Conservation (phyloP, 1,139 yeast species). For the Geotrichum candidum region DNA sequence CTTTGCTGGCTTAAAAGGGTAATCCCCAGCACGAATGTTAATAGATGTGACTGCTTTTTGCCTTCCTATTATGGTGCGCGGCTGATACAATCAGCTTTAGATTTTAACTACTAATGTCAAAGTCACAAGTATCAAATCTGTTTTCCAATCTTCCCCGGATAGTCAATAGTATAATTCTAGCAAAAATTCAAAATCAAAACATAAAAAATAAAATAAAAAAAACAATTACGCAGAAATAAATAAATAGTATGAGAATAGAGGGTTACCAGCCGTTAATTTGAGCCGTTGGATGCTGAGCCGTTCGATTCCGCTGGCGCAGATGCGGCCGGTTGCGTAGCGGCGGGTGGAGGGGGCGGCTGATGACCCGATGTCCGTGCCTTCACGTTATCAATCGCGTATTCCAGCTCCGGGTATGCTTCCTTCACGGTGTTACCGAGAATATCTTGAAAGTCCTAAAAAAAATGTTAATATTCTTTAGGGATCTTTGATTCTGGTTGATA, state of each 20-base stretch:
- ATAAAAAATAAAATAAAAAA: background rate
- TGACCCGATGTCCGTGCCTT: conserved; percentile 12
- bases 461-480: background rate
- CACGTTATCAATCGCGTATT: conserved; percentile 48
- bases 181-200: background rate
- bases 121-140: background rate
- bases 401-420: conserved; percentile 72
- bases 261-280: background rate
- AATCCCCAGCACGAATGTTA: background rate
- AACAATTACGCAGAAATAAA: background rate
- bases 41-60: background rate
- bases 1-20: background rate
- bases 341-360: background rate
- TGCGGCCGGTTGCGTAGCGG: background rate
- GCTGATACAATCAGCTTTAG: background rate
- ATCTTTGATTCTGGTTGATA: background rate
- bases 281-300: background rate
- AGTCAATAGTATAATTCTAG: background rate
- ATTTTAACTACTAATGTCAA: background rate
- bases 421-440: conserved; percentile 62
- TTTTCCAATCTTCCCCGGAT: background rate
- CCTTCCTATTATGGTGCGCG: background rate
- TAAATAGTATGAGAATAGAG: background rate
- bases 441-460: conserved; percentile 41
- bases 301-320: background rate